Percentiles rank a stretch among this genome's conserved stretches.
phyloP scores from a whole-genome alignment of 352 stramenopile species.

The Globisporangium middletonii region DNA sequence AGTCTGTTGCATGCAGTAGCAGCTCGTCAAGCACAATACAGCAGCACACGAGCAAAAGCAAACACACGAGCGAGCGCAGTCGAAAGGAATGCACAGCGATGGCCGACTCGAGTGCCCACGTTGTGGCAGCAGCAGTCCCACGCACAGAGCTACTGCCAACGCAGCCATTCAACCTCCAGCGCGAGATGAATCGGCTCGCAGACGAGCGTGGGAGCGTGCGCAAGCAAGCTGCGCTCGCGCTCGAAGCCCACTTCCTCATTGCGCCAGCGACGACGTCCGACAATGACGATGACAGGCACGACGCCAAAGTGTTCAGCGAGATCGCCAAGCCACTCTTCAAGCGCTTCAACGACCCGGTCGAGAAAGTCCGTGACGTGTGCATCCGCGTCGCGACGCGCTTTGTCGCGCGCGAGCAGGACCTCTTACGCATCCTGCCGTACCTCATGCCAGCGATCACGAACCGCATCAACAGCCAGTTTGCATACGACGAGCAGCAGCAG shows the following conservation, averaged over 20 bases:
- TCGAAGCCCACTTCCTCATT: conserved; percentile 43
- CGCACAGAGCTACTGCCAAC: background rate
- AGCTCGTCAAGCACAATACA: background rate
- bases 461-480: conserved; percentile 60
- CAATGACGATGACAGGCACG: background rate
- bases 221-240: conserved; percentile 48
- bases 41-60: background rate
- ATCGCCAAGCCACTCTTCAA: conserved; percentile 77
- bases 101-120: background rate
- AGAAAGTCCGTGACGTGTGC: conserved; percentile 73
- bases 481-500: conserved; percentile 72
- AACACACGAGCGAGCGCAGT: background rate
- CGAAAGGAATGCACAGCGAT: background rate
- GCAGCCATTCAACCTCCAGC: conserved; percentile 31
- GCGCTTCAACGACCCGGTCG: conserved; percentile 75
- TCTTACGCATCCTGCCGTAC: conserved; percentile 68
- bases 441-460: conserved; percentile 61
- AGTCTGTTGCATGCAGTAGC: conserved; percentile 27
- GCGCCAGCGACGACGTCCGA: background rate
- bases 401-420: conserved; percentile 39
- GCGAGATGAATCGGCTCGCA: conserved; percentile 52
- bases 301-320: conserved; percentile 21
- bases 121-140: background rate
- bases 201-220: conserved; percentile 43
- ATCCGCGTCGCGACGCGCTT: conserved; percentile 46